Evolutionary conservation across 2,329 filamentous ascomycete species (phyloP), one percentile per base, ranked within the genome.

Genomic region (Sordariomycetes sp.): DNA sequence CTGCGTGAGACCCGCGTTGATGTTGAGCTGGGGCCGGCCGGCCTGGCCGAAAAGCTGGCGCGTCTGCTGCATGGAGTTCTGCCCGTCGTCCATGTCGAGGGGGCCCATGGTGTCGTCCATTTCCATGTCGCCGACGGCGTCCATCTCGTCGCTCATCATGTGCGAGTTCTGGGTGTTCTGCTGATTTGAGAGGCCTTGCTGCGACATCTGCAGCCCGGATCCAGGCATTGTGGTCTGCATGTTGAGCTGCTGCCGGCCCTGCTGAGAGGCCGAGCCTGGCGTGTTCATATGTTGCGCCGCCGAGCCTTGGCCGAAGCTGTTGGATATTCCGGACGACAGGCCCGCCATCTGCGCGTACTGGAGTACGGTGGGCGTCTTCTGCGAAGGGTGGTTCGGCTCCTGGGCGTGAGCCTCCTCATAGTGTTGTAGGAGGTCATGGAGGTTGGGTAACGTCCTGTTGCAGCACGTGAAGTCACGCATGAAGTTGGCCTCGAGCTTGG

Each of bases 401-500:
- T 89, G 85, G 18, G 91, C 93, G 72, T 99, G 94, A 58, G 88
- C 84, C 73, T 97, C 93, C 73, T 99, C 94, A 69, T 97, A 99
- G 71, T 99, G 94, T 69, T 96, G 91, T 53, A 99, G 78, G 53
- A 99, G 79, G 69, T 97, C 94, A 74, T 99, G 94, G 64, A 99
- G 82, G 55, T 92, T 95, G 25, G 92, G 88, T 64, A 97, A 81
- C 35, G 87, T 93, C 66, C 90, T 83, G 66, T 91, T 91, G 74
- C 94, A 99, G 76, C 94, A 99, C 57, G 88, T 88, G 74, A 97
- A 97, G 74, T 97, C 92, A 72, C 88, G 88, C 90, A 97, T 95
- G 71, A 97, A 99, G 68, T 93, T 94, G 61, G 93, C 93, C 73
- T 99, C 94, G 68, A 97, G 85, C 72, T 96, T 97, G 11, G 92